Evolutionary conservation across 176 grass and related monocot species (phyloP), one percentile per base, ranked within the genome.

Genomic region (Ensete glaucum): DNA sequence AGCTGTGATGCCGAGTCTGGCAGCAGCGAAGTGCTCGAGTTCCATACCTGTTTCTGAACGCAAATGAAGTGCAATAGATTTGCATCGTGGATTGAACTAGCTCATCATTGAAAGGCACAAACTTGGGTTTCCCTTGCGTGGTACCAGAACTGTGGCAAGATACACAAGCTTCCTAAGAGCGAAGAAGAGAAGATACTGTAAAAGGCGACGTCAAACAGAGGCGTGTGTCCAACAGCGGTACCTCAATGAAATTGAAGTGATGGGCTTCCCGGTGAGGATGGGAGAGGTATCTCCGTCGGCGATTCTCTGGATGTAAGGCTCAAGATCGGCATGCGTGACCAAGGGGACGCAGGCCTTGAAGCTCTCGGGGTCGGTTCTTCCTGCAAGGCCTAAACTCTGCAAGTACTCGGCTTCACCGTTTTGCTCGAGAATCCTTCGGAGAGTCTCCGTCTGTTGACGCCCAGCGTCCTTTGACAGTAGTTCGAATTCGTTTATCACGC

Each of bases 91-190:
- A 85, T 53, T 92, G 84, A 71, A 92, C 80, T 24, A 96, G 78
- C 69, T 92, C 89, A 54, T 92, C 85, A 80, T 92, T 96, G 80
- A 96, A 96, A 0, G 79, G 62, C 64, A 96, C 16, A 86, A 89
- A 92, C 73, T 96, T 96, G 49, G 84, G 89, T 82, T 92, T 96
- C 53, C 92, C 92, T 78, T 96, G 92, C 71, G 89, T 96, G 11
- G 89, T 96, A 71, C 92, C 92, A 78, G 92, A 96, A 84, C 92
- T 93, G 82, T 43, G 34, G 0, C 64, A 62, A 1, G 11, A 53
- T 52, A 9, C 62, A 2, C 9, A 72, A 2, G 15, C 59, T 67
- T 60, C 57, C 48, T 7, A 65, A 50, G 34, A 62, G 55, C 20
- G 9, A 72, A 22, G 62, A 65, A 64, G 54, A 53, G 20, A 11